A percentile compares a stretch with the other conserved stretches of the same genome.
Conservation (phyloP, 345 rosid genomes). For the Eucalyptus rudis region DNA sequence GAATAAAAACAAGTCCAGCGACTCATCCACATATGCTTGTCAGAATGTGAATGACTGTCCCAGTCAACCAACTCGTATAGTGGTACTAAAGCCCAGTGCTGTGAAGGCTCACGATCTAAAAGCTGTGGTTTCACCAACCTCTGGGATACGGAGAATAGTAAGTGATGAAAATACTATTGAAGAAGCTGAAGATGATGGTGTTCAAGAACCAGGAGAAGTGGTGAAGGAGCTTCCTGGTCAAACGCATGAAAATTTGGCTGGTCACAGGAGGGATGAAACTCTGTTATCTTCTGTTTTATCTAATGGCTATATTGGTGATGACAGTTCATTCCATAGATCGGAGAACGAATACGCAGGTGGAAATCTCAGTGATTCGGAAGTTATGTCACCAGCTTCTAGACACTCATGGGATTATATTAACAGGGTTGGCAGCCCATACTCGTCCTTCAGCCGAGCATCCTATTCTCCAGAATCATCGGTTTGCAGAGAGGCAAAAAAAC, state of each 20-base stretch:
- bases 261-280: slow-evolving; percentile 68
- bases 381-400: slow-evolving; percentile 60
- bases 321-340: slow-evolving; percentile 72
- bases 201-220: slow-evolving; percentile 46
- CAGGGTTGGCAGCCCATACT: slow-evolving; percentile 56
- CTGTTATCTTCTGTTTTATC: slow-evolving; percentile 72
- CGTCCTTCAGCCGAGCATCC: slow-evolving; percentile 60
- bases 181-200: slow-evolving; percentile 41
- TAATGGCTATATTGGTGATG: slow-evolving; percentile 78
- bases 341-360: slow-evolving; percentile 42
- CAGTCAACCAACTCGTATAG: slow-evolving; percentile 74
- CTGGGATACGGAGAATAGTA: slow-evolving; percentile 31
- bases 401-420: slow-evolving; percentile 84
- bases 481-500: slow-evolving; percentile 63
- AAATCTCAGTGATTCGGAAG: slow-evolving; percentile 68
- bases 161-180: slow-evolving; percentile 21
- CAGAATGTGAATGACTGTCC: slow-evolving; percentile 36
- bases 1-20: slow-evolving; percentile 24
- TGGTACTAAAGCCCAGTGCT: slow-evolving; percentile 78
- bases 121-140: slow-evolving; percentile 28
- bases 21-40: slow-evolving; percentile 21
- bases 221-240: slow-evolving; percentile 44
- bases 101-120: slow-evolving; percentile 42
- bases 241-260: slow-evolving; percentile 35
- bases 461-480: slow-evolving; percentile 90